Base-by-base conservation (phyloP, 495 filamentous ascomycete genomes). In the Penicillium argentinense region DNA sequence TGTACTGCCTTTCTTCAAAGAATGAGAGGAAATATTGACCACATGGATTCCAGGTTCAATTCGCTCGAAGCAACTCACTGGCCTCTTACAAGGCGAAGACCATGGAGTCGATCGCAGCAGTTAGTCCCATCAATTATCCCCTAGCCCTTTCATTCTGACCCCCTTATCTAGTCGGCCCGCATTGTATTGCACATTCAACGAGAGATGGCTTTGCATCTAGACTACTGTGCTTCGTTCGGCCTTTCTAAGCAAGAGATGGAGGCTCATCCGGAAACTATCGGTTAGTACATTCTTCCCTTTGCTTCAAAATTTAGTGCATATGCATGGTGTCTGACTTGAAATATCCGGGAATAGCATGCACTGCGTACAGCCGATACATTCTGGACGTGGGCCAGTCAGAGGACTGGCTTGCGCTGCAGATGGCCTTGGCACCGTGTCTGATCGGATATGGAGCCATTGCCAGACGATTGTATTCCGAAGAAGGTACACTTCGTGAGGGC, bases 381-480 rank as follows among this genome's bases (percentile, higher is more conserved):
- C 80, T 97, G 17, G 91, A 97, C 58, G 80, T 95, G 13, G 91
- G 91, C 16, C 83, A 91, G 47, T 88, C 87, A 5, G 82, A 91
- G 57, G 89, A 93, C 64, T 91, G 83, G 82, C 70, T 96, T 33
- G 89, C 80, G 16, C 75, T 97, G 14, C 89, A 95, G 56, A 68
- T 95, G 39, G 83, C 88, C 3, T 75, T 95, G 28, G 86, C 89
- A 7, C 91, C 91, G 0, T 97, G 91, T 58, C 67, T 95, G 27
- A 77, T 96, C 18, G 91, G 91, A 40, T 97, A 97, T 59, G 84
- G 81, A n/a, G 76, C 74, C 9, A 86, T 92, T 54, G 91, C 84
- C 6, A 71, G 72, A 39, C 75, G 85, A 43, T 73, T 96, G 1
- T 71, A 83, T 51, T 66, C 69, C 9, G 77, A 85, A 43, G 60